These are phyloP conservation scores for Plasmodium fragile DNA, from an alignment of 169 alveolate species.

Conservation along the genomic window DNA sequence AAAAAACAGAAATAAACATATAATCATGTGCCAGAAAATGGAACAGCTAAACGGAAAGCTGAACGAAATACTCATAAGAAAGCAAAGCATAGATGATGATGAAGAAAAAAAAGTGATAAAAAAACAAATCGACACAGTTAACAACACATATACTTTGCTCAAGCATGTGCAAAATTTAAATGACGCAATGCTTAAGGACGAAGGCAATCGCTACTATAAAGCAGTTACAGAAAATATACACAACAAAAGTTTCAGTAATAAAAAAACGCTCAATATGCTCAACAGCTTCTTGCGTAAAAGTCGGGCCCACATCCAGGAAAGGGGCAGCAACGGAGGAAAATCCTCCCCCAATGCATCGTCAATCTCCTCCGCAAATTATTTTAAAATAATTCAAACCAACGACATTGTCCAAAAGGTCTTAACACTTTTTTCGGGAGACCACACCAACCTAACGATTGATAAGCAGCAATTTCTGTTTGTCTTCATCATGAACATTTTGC, in stretches of 20 bases:
- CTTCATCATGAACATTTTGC: constrained; percentile 46
- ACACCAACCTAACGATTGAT: constrained; percentile 33
- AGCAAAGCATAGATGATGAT: constrained; percentile 73
- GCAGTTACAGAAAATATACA: constrained; percentile 33
- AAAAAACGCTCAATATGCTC: constrained; percentile 47
- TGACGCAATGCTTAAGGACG: constrained; percentile 49
- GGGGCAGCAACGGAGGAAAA: not conserved
- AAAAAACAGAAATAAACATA: constrained; percentile 60
- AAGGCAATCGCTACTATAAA: constrained; percentile 39
- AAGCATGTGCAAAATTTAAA: constrained; percentile 56
- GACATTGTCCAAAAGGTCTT: constrained; percentile 33
- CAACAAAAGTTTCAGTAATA: constrained; percentile 43
- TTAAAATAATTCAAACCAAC: constrained; percentile 48
- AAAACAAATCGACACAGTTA: constrained; percentile 51
- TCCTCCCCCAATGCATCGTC: not conserved
- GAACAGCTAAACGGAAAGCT: constrained; percentile 56
- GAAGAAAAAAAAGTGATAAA: constrained; percentile 54
- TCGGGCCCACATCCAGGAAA: constrained; percentile 30
- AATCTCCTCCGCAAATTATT: not conserved
- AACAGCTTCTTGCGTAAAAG: constrained; percentile 46
- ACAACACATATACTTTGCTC: constrained; percentile 43
- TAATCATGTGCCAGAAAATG: constrained; percentile 70
- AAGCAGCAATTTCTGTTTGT: constrained; percentile 75
- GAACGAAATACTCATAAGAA: constrained; percentile 57
- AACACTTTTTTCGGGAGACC: constrained; percentile 6